These are phyloP conservation scores for Echites panduratus DNA, from an alignment of 257 asterid genomes.

Conservation along the genomic window DNA sequence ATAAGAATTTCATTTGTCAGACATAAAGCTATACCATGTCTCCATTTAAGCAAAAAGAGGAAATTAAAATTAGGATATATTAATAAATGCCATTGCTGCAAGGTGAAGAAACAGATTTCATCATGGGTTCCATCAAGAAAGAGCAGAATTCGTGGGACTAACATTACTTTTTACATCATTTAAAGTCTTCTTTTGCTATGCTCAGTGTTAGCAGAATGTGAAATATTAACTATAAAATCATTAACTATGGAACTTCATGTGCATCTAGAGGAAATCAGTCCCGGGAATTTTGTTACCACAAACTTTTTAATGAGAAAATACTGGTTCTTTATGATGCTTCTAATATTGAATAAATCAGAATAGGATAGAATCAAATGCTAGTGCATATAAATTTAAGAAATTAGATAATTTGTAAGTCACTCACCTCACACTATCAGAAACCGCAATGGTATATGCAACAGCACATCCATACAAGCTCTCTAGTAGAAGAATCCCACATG, in stretches of 20 bases:
- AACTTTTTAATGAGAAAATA: not conserved
- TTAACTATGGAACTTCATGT: not conserved
- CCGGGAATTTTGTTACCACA: not conserved
- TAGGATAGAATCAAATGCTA: not conserved
- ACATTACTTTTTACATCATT: not conserved
- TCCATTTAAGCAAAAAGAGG: not conserved
- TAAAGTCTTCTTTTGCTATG: not conserved
- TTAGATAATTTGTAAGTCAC: not conserved
- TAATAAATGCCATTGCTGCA: not conserved
- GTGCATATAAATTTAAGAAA: not conserved
- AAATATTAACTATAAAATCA: not conserved
- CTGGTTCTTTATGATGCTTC: not conserved
- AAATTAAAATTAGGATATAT: not conserved
- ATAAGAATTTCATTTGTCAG: not conserved
- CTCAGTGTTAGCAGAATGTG: not conserved
- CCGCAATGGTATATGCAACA: constrained; percentile 42
- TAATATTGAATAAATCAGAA: not conserved
- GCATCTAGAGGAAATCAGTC: not conserved
- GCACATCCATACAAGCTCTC: constrained; percentile 36
- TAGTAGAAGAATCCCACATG: constrained; percentile 34
- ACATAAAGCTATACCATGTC: not conserved
- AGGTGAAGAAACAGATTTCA: not conserved
- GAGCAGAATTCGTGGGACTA: not conserved
- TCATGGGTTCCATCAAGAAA: not conserved
- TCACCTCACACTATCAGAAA: constrained; percentile 22